A percentile compares a stretch with the other conserved stretches of the same genome.
Evolutionary conservation across 1,284 basidiomycete genomes (phyloP).

Genomic region (Malassezia yamatoensis): DNA sequence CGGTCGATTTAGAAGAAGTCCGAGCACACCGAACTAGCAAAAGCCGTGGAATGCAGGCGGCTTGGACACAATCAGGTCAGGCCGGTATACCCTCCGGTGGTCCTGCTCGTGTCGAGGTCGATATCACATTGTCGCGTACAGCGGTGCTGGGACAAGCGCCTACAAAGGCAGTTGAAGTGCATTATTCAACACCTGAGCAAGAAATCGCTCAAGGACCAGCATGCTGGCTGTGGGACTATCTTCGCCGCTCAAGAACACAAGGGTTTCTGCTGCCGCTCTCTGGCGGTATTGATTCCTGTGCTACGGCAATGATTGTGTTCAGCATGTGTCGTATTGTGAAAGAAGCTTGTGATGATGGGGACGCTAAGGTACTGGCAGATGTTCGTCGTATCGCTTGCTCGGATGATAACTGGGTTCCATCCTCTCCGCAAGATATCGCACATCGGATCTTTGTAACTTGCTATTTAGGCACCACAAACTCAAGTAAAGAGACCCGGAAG

Average conservation of each 20-base stretch:
- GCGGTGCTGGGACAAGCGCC: not conserved
- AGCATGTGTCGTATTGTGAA: conserved; percentile 89
- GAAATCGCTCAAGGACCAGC: conserved; percentile 98
- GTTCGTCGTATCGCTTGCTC: conserved; percentile 76
- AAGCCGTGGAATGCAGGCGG: conserved; percentile 81
- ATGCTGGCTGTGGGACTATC: conserved; percentile 99
- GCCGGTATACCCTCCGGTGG: conserved; percentile 47
- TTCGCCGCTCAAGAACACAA: conserved; percentile 80
- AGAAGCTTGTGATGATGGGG: conserved; percentile 57
- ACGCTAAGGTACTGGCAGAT: conserved; percentile 77
- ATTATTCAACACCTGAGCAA: conserved; percentile 61
- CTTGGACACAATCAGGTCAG: conserved; percentile 39
- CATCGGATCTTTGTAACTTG: conserved; percentile 87
- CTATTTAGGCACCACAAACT: conserved; percentile 98
- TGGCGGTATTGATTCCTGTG: conserved; percentile 95
- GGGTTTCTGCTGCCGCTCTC: conserved; percentile 94
- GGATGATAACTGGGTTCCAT: conserved; percentile 68
- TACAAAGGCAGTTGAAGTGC: conserved; percentile 7
- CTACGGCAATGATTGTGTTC: conserved; percentile 85
- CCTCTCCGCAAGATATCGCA: conserved; percentile 74
- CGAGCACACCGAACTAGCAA: conserved; percentile 66
- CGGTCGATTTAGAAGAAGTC: conserved; percentile 87
- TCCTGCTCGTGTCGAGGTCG: conserved; percentile 56
- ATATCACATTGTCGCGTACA: conserved; percentile 48
- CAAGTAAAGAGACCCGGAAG: conserved; percentile 70